These are phyloP conservation scores for Geotrichum siamense DNA, from an alignment of 1,139 yeast species.

Conservation along the genomic window DNA sequence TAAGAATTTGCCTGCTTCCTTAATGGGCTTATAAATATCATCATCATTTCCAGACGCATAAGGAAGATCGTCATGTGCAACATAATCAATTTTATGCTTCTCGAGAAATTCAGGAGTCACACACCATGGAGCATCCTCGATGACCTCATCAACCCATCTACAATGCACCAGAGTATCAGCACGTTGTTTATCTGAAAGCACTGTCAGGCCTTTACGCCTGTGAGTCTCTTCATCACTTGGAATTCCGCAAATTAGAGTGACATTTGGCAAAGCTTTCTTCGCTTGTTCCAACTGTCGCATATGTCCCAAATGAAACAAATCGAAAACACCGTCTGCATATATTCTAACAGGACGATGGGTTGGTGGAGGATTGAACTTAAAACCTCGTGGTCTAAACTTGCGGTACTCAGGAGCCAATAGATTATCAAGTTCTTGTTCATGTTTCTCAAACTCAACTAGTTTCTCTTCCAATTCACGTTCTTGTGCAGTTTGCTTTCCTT, in stretches of 20 bases:
- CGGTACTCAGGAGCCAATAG: constrained; percentile 42
- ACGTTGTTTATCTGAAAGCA: constrained; percentile 77
- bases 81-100: constrained; percentile 82
- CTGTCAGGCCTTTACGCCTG: constrained; percentile 87
- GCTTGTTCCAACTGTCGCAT: constrained; percentile 30
- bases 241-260: constrained; percentile 78
- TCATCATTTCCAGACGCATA: constrained; percentile 81
- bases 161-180: constrained; percentile 86
- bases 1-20: constrained; percentile 81
- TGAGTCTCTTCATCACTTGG: constrained; percentile 90
- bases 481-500: constrained; percentile 11
- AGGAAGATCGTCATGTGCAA: constrained; percentile 96
- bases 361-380: constrained; percentile 70
- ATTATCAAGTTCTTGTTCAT: constrained; percentile 50
- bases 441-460: constrained; percentile 18
- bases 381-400: constrained; percentile 36
- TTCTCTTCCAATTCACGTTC: constrained; percentile 19
- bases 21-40: constrained; percentile 88
- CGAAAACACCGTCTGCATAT: constrained; percentile 97
- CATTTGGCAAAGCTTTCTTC: constrained; percentile 30
- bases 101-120: constrained; percentile 75
- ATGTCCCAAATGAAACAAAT: constrained; percentile 91
- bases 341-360: constrained; percentile 78
- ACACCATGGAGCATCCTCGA: constrained; percentile 93
- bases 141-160: constrained; percentile 94